Percentiles rank a stretch among this genome's conserved stretches.
phyloP scores from a whole-genome alignment of 2,329 filamentous ascomycete genomes.

The Chrysosphaeria jannelii region DNA sequence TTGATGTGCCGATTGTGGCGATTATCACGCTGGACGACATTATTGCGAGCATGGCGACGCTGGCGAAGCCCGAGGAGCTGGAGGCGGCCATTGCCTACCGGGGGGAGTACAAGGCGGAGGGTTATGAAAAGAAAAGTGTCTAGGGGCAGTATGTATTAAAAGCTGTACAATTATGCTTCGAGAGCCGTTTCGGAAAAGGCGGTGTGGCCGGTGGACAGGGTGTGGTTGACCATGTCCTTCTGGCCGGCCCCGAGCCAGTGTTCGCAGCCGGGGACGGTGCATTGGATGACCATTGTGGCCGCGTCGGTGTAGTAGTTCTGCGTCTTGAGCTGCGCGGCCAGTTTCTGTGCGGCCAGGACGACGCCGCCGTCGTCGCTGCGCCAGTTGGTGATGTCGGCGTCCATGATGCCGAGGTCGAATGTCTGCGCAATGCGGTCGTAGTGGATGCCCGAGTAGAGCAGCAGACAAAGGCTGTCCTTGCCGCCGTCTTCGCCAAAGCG shows the following conservation, averaged over 20 bases:
- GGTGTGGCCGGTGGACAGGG: conserved; percentile 27
- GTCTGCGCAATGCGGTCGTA: conserved; percentile 72
- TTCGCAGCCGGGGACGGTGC: conserved; percentile 29
- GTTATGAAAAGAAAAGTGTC: too few species aligned
- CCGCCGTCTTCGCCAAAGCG: conserved; percentile 58
- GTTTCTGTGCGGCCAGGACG: conserved; percentile 31
- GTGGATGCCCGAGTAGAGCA: conserved; percentile 80
- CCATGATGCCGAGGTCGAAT: conserved; percentile 25
- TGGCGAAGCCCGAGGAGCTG: conserved; percentile 30
- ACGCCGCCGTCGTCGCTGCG: conserved; percentile 19
- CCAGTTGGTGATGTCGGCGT: conserved; percentile 40
- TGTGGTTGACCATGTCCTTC: conserved; percentile 28
- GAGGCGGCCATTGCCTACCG: conserved; percentile 46
- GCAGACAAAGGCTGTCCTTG: conserved; percentile 36
- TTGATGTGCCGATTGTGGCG: conserved; percentile 52
- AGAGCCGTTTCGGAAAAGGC: conserved; percentile 10
- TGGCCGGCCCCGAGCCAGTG: conserved; percentile 38
- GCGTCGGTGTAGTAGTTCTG: conserved; percentile 77
- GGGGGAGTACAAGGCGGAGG: conserved; percentile 25
- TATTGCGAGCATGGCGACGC: conserved; percentile 32
- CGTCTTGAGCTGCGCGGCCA: conserved; percentile 33
- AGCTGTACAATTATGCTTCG: not conserved
- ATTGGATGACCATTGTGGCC: conserved; percentile 45
- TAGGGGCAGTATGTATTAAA: not conserved
- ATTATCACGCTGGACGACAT: conserved; percentile 71